Base-by-base conservation (phyloP, 306 rosid genomes). In the Prunus dulcis region DNA sequence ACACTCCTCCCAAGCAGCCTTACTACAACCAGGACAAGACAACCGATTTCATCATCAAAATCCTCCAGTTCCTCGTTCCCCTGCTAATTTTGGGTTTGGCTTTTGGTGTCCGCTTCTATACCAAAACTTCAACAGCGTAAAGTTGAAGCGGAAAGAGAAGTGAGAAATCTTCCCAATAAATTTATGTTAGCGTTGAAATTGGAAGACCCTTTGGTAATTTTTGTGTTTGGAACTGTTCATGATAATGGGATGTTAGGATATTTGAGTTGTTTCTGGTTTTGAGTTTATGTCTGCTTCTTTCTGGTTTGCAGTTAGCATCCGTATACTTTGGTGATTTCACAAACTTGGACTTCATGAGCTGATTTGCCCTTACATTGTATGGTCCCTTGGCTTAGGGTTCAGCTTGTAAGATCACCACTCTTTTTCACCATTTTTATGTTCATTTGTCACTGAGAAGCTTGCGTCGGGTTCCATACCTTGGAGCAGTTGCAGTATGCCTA, bases 11-110 rank as follows among this genome's bases (percentile, higher is more conserved):
- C 12, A 91, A 89, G 71, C 96, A 92, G 78, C 96, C 96, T 76
- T 81, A 83, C 9, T 88, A 88, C 83, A 87, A 87, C 67, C 93
- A 82, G 75, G 97, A 89, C 84, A 88, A 89, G 90, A 92, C 96
- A 1, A 23, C 91, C 0, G 82, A 95, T 46, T 90, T 90, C 79
- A 12, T 92, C 71, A 76, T 87, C 84, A 90, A 71, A 91, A 27
- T 95, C 80, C 97, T 95, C 78, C 97, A 90, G 77, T 84, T 91
- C 79, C 89, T 95, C 43, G 85, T 88, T 76, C 98, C 98, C 52
- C 72, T 92, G 68, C 15, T 92, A 30, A 88, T 95, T 83, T 87
- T 95, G 85, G 97, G 90, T 10, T 22, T 88, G 56, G 98, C 98
- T 1, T 71, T 90, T 5, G 92, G 92, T 38, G 41, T 92, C 79